Base-by-base conservation (phyloP, 1,284 basidiomycete genomes). In the Cerrena zonata region DNA sequence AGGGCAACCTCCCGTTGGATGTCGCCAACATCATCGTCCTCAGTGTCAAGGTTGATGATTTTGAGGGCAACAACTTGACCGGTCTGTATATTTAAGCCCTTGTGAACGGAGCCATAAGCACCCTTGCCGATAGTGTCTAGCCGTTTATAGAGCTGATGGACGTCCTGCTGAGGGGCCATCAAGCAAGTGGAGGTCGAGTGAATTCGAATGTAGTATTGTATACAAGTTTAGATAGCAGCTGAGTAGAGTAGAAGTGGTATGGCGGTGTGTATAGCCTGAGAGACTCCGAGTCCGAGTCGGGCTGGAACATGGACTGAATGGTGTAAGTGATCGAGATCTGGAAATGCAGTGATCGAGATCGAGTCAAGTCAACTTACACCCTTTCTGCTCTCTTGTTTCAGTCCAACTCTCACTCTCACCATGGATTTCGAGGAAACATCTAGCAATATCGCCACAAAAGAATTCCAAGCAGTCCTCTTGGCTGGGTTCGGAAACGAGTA, bases 1-100 rank as follows among this genome's bases (percentile, higher is more conserved):
- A 99, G 82, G 5, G 92, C 86, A 19, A 99, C 93, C 70, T 99
- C 96, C 56, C 90, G 87, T 69, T 98, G 95, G 51, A 99, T 98
- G 69, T 96, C 95, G 43, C 78, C 89, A 22, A 98, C 94, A 67
- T 99, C 96, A 68, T 97, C 94, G 66, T 94, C 94, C 48, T 91
- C 85, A 15, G 91, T 96, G 70, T 99, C 96, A 56, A 99, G 85
- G 67, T 99, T 93, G 74, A 99, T 97, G 65, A 99, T 95, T 73
- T 99, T 97, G 70, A 97, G 84, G 13, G 93, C 94, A 15, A 97
- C 91, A 46, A 93, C 78, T 49, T 91, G 89, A 15, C 91, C 89
- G 0, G 90, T 86, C 1, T 85, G 79, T 41, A 90, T 76, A 59
- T 96, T 89, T 51, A 85, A 73, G n/a, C 91, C 94, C 65, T 89